phyloP scores from a whole-genome alignment of 2,329 filamentous ascomycete genomes.

The Boeremia lycopersici region DNA sequence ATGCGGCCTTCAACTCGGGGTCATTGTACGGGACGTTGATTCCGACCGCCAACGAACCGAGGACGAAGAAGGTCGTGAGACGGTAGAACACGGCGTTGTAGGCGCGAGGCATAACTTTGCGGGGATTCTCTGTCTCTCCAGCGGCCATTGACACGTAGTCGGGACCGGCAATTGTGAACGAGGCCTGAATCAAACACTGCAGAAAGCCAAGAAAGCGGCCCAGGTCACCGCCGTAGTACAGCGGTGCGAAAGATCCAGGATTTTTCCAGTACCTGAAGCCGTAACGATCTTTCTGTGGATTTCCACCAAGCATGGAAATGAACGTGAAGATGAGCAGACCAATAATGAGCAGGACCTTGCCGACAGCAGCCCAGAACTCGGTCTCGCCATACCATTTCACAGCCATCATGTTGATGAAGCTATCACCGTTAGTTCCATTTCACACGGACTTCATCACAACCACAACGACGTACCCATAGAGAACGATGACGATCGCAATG shows the following conservation, averaged over 20 bases:
- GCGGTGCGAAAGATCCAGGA: slow-evolving; percentile 72
- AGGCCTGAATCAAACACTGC: slow-evolving; percentile 70
- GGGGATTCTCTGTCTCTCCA: slow-evolving; percentile 54
- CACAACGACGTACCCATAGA: slow-evolving; percentile 60
- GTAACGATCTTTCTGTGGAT: slow-evolving; percentile 63
- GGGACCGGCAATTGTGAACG: slow-evolving; percentile 55
- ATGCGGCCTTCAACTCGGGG: slow-evolving; percentile 64
- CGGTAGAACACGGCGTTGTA: slow-evolving; percentile 83
- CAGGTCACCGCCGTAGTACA: slow-evolving; percentile 67
- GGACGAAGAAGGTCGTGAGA: slow-evolving; percentile 74
- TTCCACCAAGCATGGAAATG: slow-evolving; percentile 81
- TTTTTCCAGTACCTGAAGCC: slow-evolving; percentile 59
- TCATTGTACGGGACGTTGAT: slow-evolving; percentile 75
- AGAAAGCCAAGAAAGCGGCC: slow-evolving; percentile 80
- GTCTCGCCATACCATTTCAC: slow-evolving; percentile 57
- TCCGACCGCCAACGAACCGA: slow-evolving; percentile 72
- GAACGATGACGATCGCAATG: slow-evolving; percentile 64
- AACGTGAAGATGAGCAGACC: slow-evolving; percentile 66
- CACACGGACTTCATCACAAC: not conserved
- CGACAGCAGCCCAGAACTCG: slow-evolving; percentile 76
- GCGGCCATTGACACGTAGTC: slow-evolving; percentile 58
- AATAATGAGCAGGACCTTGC: slow-evolving; percentile 56
- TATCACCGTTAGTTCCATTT: slow-evolving; percentile 20
- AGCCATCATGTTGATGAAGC: slow-evolving; percentile 69
- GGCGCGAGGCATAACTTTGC: slow-evolving; percentile 67